Evolutionary conservation across 768 basidiomycete genomes (phyloP).

Genomic region (Leucocoprinus sp.): DNA sequence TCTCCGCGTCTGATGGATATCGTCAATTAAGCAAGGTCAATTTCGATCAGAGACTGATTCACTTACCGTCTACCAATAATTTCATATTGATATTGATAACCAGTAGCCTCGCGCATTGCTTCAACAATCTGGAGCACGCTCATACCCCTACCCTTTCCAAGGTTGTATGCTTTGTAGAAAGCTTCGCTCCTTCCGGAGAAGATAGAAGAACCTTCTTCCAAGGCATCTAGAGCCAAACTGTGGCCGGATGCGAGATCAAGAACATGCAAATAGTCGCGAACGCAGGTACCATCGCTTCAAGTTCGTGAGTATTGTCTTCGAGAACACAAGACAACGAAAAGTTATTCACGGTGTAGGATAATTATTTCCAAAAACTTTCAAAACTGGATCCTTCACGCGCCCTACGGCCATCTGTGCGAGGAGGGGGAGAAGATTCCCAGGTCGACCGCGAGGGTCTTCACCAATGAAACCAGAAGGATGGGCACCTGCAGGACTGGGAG

Average conservation of each 20-base stretch:
- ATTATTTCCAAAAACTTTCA: constrained; percentile 93
- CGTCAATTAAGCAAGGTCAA: constrained; percentile 5
- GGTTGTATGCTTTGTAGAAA: constrained; percentile 91
- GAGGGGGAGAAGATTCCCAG: constrained; percentile 89
- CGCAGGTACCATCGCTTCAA: constrained; percentile 86
- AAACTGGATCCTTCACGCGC: constrained; percentile 57
- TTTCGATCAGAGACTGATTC: neutral
- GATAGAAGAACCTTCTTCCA: constrained; percentile 48
- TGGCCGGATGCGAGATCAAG: constrained; percentile 95
- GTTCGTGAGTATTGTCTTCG: constrained; percentile 1
- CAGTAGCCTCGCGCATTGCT: constrained; percentile 89
- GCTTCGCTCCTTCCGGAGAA: constrained; percentile 50
- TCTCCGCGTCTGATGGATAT: constrained; percentile 66
- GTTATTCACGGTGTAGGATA: constrained; percentile 80
- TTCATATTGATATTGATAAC: constrained; percentile 82
- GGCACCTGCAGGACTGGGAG: constrained; percentile 85
- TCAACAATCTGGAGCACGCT: constrained; percentile 91
- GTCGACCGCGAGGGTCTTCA: constrained; percentile 93
- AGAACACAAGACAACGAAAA: neutral
- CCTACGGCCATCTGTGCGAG: constrained; percentile 94
- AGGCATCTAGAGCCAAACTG: constrained; percentile 81
- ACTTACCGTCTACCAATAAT: constrained; percentile 84
- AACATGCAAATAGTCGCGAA: constrained; percentile 92
- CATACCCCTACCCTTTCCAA: constrained; percentile 88
- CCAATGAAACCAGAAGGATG: constrained; percentile 94